phyloP scores from a whole-genome alignment of 2,329 filamentous ascomycete genomes.

The Ophiostoma tasmaniense region DNA sequence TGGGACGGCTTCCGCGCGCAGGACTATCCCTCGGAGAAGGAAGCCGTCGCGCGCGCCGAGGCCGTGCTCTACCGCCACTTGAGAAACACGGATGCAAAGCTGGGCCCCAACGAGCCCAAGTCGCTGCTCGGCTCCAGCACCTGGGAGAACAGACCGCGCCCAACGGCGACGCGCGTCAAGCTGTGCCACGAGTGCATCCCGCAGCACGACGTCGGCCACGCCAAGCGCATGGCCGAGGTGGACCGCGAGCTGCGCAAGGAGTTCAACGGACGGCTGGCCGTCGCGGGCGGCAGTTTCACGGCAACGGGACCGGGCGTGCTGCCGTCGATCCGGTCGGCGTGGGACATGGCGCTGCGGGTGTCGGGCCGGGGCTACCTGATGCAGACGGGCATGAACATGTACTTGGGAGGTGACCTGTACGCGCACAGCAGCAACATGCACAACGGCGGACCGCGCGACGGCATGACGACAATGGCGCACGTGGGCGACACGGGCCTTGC shows the following conservation, averaged over 20 bases:
- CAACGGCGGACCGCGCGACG: background rate
- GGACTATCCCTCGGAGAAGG: slow-evolving; percentile 53
- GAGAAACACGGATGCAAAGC: slow-evolving; percentile 19
- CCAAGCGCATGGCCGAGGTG: slow-evolving; percentile 48
- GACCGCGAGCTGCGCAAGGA: slow-evolving; percentile 44
- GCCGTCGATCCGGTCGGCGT: slow-evolving; percentile 42
- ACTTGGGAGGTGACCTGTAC: slow-evolving; percentile 6
- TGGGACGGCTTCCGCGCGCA: slow-evolving; percentile 51
- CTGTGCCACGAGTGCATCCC: slow-evolving; percentile 68
- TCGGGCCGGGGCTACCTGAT: slow-evolving; percentile 22
- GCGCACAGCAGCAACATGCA: background rate
- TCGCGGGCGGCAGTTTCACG: slow-evolving; percentile 50
- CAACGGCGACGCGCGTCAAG: slow-evolving; percentile 41
- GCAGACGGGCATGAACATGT: background rate
- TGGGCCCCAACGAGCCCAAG: background rate
- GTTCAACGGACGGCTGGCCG: slow-evolving; percentile 56
- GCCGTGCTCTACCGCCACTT: slow-evolving; percentile 65
- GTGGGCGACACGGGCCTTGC: slow-evolving; percentile 23
- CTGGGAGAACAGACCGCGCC: background rate
- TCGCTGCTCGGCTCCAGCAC: background rate
- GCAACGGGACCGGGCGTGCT: slow-evolving; percentile 43
- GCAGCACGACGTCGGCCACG: slow-evolving; percentile 78
- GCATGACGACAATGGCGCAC: slow-evolving; percentile 14
- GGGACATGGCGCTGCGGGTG: slow-evolving; percentile 35
- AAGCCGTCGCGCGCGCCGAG: slow-evolving; percentile 62